Evolutionary conservation across 176 grass and related monocot genomes (phyloP), one percentile per base, ranked within the genome.

Genomic region (Juncus effusus): DNA sequence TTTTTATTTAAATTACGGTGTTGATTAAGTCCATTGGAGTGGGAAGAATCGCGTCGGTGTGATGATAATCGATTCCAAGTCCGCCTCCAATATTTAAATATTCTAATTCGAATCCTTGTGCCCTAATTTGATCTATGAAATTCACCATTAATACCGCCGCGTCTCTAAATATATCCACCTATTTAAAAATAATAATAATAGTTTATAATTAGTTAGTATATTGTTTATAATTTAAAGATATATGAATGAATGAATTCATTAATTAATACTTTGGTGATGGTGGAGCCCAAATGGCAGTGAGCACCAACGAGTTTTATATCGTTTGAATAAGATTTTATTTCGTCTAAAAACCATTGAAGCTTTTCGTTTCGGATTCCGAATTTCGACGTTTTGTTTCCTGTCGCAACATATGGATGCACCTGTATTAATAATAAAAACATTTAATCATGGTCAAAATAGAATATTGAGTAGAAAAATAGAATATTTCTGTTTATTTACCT

Each of bases 141-240:
- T 84, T 97, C 64, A 89, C 78, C 94, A 97, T 97, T 76, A 97
- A 77, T 84, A 69, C 63, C 68, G 94, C 93, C 72, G 93, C 94
- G 72, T 97, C 94, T 84, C 94, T 89, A 72, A 97, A 97, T 80
- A 97, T 97, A 73, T 97, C 88, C 35, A 97, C 94, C 88, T 97
- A 74, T 16, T 38, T 40, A 55, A 62, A 40, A 69, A n/a, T 51
- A 68, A 3, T 39, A 38, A 67, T 28, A 28, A 28, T 28, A 28
- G 19, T 28, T 28, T 28, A 28, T 28, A 28, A 28, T 28, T 28
- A 28, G 19, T 28, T 28, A 28, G 19, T 28, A 28, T 28, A 28
- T 28, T 1, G 19, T 28, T 28, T 28, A 28, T 28, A 28, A 28
- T 28, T 28, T 28, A 28, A 28, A 28, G 19, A 28, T 28, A 28